A percentile compares a stretch with the other conserved stretches of the same genome.
Conservation (phyloP, 2,329 filamentous ascomycete genomes). For the Aureobasidium sp. region DNA sequence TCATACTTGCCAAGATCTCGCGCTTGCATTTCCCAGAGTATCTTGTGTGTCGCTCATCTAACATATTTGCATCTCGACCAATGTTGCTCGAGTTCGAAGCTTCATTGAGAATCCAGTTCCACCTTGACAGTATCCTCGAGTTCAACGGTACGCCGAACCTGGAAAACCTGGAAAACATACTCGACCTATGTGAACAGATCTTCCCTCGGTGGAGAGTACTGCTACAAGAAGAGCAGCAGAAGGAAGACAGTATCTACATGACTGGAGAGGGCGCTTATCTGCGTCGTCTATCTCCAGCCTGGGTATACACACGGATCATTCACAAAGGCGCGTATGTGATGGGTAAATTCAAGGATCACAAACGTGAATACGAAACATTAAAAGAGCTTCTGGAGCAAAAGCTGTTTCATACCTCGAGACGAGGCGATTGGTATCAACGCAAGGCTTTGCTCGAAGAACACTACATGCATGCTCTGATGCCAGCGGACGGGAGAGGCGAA, state of each 20-base stretch:
- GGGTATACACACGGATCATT: constrained; percentile 87
- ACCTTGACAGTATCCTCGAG: constrained; percentile 75
- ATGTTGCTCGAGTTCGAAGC: constrained; percentile 83
- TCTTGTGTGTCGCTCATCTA: constrained; percentile 79
- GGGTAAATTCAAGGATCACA: constrained; percentile 74
- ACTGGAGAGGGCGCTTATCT: constrained; percentile 83
- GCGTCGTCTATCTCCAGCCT: constrained; percentile 80
- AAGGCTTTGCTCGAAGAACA: constrained; percentile 92
- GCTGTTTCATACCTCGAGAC: constrained; percentile 75
- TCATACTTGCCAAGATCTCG: constrained; percentile 87
- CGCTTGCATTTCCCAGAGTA: constrained; percentile 82
- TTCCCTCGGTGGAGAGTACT: constrained; percentile 75
- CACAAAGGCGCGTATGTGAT: constrained; percentile 79
- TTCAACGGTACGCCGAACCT: constrained; percentile 64
- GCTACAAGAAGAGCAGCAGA: constrained; percentile 65
- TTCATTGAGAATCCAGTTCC: constrained; percentile 71
- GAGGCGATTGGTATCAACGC: constrained; percentile 91
- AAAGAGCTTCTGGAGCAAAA: constrained; percentile 69
- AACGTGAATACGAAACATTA: constrained; percentile 66
- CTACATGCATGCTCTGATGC: constrained; percentile 67
- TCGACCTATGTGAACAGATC: constrained; percentile 65
- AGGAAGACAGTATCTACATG: constrained; percentile 70
- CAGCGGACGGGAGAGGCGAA: constrained; percentile 40
- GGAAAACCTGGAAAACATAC: constrained; percentile 58
- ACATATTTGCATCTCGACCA: constrained; percentile 73